These are phyloP conservation scores for Ogataea methylovora DNA, from an alignment of 805 yeast species.

Conservation along the genomic window DNA sequence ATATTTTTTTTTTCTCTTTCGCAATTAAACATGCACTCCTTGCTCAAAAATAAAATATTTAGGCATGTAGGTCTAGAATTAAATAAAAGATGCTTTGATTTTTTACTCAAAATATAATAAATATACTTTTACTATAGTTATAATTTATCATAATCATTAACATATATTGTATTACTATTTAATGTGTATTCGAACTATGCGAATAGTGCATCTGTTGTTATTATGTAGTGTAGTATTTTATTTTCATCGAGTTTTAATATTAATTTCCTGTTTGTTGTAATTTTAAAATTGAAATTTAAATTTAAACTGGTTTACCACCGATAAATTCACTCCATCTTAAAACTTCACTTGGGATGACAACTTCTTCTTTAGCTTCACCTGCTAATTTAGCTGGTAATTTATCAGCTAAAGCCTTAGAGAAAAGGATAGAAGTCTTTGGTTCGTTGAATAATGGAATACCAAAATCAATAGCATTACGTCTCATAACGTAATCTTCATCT, in stretches of 20 bases:
- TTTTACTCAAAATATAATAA: too few relatives aligned
- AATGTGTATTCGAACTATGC: background rate
- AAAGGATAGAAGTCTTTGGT: conserved; percentile 84
- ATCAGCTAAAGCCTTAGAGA: conserved; percentile 72
- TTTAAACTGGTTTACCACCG: conserved; percentile 81
- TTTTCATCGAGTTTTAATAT: background rate
- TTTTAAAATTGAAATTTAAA: too few relatives aligned
- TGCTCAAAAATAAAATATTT: too few relatives aligned
- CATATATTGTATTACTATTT: background rate
- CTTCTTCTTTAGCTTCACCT: conserved; percentile 31
- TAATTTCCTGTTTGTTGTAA: background rate
- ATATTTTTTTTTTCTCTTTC: too few relatives aligned
- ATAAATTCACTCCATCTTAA: conserved; percentile 95
- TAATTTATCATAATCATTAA: too few relatives aligned
- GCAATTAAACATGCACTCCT: too few relatives aligned
- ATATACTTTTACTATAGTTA: too few relatives aligned
- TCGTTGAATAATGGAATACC: conserved; percentile 95
- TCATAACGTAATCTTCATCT: conserved; percentile 94
- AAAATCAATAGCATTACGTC: conserved; percentile 98
- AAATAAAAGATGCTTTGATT: too few relatives aligned
- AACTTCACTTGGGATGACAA: conserved; percentile 76
- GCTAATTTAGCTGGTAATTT: conserved; percentile 56
- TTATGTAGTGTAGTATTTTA: background rate
- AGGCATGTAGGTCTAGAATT: too few relatives aligned
- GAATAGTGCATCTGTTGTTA: too few relatives aligned